These are phyloP conservation scores for Didymella arachidicola DNA, from an alignment of 2,329 filamentous ascomycete genomes.

Conservation along the genomic window DNA sequence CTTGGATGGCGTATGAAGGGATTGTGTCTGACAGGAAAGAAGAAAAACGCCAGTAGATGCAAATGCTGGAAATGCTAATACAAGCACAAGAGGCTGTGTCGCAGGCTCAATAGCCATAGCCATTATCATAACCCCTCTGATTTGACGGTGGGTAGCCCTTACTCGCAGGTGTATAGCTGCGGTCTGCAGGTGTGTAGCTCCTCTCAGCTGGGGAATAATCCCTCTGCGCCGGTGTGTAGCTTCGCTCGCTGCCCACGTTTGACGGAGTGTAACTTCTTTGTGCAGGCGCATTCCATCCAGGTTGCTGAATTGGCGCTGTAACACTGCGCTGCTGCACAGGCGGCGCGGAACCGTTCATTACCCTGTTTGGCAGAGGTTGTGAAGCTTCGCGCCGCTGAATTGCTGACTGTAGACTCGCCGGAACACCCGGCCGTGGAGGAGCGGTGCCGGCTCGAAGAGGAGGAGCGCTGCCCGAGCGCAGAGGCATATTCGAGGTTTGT, in stretches of 20 bases:
- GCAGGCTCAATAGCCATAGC: constrained; percentile 24
- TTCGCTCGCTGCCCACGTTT: constrained; percentile 2
- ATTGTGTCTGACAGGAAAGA: constrained; percentile 32
- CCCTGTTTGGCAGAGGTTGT: constrained; percentile 42
- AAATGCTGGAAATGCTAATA: constrained; percentile 4
- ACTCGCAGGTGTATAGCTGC: constrained; percentile 23
- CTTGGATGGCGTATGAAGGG: constrained; percentile 1
- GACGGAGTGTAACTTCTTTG: constrained; percentile 21
- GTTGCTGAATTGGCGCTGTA: constrained; percentile 45
- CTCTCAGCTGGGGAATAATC: constrained; percentile 24
- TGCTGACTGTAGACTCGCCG: constrained; percentile 45
- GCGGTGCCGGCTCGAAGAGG: constrained; percentile 39
- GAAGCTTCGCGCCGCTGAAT: constrained; percentile 49
- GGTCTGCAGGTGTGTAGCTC: constrained; percentile 16
- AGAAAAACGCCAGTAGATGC: constrained; percentile 32
- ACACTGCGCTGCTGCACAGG: constrained; percentile 42
- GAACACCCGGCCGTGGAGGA: constrained; percentile 45
- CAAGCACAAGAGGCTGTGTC: neutral
- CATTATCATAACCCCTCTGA: constrained; percentile 32
- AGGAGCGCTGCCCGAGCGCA: constrained; percentile 29
- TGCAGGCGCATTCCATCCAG: constrained; percentile 33
- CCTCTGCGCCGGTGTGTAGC: constrained; percentile 12
- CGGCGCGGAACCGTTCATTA: constrained; percentile 33
- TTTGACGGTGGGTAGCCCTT: constrained; percentile 28
- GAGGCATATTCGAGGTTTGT: constrained; percentile 31